Evolutionary conservation across 2,329 filamentous ascomycete genomes (phyloP), one percentile per base, ranked within the genome.

Genomic region (Thelonectria olida): DNA sequence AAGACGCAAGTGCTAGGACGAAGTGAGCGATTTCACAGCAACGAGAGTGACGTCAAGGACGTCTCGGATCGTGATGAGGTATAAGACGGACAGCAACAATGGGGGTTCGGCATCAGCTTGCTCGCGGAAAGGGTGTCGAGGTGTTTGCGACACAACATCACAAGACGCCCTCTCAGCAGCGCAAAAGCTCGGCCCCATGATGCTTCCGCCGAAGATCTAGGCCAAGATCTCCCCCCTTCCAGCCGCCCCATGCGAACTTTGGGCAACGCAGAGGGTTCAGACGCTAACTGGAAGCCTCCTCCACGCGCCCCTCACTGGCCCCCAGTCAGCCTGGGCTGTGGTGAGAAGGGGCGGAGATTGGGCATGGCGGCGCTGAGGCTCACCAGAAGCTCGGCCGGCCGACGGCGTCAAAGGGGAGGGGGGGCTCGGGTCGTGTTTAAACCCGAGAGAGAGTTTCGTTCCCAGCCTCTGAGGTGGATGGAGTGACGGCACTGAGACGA

Each of bases 381-480:
- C 27, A 44, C 19, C 20, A 15, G 17, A 28, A 19, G 19, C 53
- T 41, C 36, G 20, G 62, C 45, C 53, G 58, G 23, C 54, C 53
- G 58, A 58, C 34, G 47, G 53, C 50, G 65, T 60, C 61, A 69
- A 67, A n/a, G n/a, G n/a, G n/a, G n/a, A n/a, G n/a, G n/a, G n/a
- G n/a, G n/a, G 58, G 23, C 58, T 51, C 39, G 54, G 38, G 36
- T 28, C 39, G 58, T 38, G 54, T 42, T 13, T 20, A 45, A 45
- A 36, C 27, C 22, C 53, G n/a, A 17, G 31, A 19, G 31, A 54
- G 20, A 15, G n/a, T n/a, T n/a, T n/a, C n/a, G n/a, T n/a, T n/a
- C n/a, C n/a, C n/a, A n/a, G n/a, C n/a, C n/a, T n/a, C n/a, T n/a
- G n/a, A n/a, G n/a, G n/a, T n/a, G n/a, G n/a, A n/a, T n/a, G n/a